Evolutionary conservation across 1,284 basidiomycete genomes (phyloP).

Genomic region (Sphaerobolus stellatus): DNA sequence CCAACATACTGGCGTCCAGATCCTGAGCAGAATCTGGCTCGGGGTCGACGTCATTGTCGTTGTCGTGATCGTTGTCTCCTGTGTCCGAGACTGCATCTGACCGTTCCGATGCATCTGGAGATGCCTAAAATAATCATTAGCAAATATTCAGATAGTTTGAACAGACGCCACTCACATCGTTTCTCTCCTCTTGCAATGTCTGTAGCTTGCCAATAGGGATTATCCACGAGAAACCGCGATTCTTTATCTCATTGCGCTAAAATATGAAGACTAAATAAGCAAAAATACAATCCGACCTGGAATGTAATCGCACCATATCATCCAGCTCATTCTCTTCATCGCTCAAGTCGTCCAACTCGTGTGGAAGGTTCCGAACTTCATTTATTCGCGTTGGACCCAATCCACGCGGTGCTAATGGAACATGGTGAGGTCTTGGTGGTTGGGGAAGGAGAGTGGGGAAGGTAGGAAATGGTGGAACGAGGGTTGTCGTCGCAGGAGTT

Average conservation of each 20-base stretch:
- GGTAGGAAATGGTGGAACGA: constrained; percentile 57
- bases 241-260: constrained; percentile 59
- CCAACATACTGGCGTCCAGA: constrained; percentile 70
- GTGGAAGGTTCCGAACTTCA: constrained; percentile 63
- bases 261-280: not conserved
- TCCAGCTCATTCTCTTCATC: constrained; percentile 82
- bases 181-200: constrained; percentile 79
- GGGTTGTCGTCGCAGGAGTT: constrained; percentile 49
- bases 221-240: constrained; percentile 64
- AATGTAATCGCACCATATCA: constrained; percentile 51
- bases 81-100: constrained; percentile 42
- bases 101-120: too few species aligned
- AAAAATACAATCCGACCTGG: constrained; percentile 3
- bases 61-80: constrained; percentile 25
- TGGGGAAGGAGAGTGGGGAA: constrained; percentile 67
- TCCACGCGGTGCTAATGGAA: constrained; percentile 50
- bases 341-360: constrained; percentile 81
- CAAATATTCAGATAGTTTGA: not conserved
- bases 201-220: constrained; percentile 70
- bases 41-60: constrained; percentile 29
- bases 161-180: constrained; percentile 72
- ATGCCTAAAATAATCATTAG: not conserved
- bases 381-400: constrained; percentile 55
- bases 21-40: constrained; percentile 43
- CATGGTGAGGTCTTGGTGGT: constrained; percentile 64